Base-by-base conservation (phyloP, 2,329 filamentous ascomycete genomes). In the Fusarium sublunatum region DNA sequence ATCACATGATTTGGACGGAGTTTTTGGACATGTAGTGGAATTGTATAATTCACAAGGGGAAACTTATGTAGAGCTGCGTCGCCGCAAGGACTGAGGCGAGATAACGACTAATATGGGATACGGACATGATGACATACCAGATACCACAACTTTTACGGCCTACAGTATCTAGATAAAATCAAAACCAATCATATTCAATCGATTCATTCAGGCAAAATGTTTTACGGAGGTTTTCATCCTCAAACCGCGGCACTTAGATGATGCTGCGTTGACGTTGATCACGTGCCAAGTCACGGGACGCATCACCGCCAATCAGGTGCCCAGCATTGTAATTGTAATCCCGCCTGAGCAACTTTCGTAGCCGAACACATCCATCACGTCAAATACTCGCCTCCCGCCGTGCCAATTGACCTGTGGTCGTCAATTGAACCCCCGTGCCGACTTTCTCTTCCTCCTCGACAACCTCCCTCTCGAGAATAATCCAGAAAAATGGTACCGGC, bases 251-350 rank as follows among this genome's bases (percentile, higher is more conserved):
- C 35, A 34, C 4, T 34, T 43, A 32, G 34, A 9, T 58, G 40
- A 57, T 7, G 31, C 54, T 32, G 6, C 13, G n/a, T 38, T 45
- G 52, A 59, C 8, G 7, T 15, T 15, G 22, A 24, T 69, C 71
- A 77, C 74, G 73, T 76, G 74, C 41, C 1, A 24, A 0, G 11
- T 69, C 73, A 76, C 74, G 73, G 36, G 72, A 12, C 0, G 0
- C 0, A 6, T 10, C 6, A 7, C 62, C 53, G 45, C 76, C 76
- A 79, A 79, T 79, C 74, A 78, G 40, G 44, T 48, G 59, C 63
- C 71, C 24, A 71, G 67, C 69, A 74, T 73, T 79, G 77, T 79
- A 78, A 74, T 73, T 79, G 77, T 79, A 78, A 79, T 79, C 77
- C 71, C 70, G 73, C 73, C 58, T 71, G 69, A 69, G 69, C 69